Evolutionary conservation across 148 eudicot genomes (phyloP), one percentile per base, ranked within the genome.

Genomic region (Salicornia ramosissima): DNA sequence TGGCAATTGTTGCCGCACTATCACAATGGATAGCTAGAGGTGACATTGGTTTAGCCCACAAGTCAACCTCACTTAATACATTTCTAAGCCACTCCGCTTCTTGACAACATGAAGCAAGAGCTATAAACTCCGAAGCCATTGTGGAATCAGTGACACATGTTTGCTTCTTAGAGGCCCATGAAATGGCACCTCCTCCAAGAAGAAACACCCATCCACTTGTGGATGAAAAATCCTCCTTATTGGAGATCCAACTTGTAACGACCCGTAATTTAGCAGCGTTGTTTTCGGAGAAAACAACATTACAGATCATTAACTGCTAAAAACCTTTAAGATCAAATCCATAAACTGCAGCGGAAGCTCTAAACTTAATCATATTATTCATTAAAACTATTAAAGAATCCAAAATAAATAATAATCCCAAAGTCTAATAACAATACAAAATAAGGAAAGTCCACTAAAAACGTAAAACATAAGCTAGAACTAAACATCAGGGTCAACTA

Each of bases 121-220:
- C 67, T 26, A 78, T 45, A 14, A 78, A 61, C 34, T 78, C 64
- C 5, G 71, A 28, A 5, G 28, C 61, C 78, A 74, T 79, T n/a
- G 72, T 74, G 0, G 79, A 79, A 26, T 60, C 18, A 0, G 71
- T 9, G 0, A 69, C 59, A 47, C 71, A 70, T 0, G 67, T 74
- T 64, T 79, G 68, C 13, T 79, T 79, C 49, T 65, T 59, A 0
- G 75, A 70, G 19, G 6, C 43, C 71, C 60, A 74, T 18, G 71
- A 70, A 15, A 79, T 39, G 1, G 50, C 52, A 12, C 70, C 78
- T 10, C 62, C 75, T 1, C 36, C 67, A 19, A 78, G 11, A 0
- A 33, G 36, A 26, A 72, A 74, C 1, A 78, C 56, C 59, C 66
- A 78, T 2, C 77, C 77, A 54, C 46, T 68, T 39, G 70, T 78